Conservation (phyloP, 208 protist genomes). For the Leptomonas seymouri region DNA sequence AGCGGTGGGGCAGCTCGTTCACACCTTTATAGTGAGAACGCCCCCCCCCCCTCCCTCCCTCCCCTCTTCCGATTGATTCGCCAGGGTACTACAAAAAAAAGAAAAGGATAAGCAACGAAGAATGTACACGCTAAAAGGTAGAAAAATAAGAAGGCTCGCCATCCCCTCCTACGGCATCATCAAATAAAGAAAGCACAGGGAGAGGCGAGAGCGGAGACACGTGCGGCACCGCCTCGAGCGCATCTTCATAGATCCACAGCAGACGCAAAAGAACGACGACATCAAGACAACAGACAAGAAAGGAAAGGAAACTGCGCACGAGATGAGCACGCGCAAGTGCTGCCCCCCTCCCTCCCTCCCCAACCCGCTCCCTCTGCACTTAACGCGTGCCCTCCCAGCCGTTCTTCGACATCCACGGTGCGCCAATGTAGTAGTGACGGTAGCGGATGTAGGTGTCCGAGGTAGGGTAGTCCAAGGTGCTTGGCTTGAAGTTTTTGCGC, state of each 20-base stretch:
- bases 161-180: too few relatives aligned
- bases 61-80: not conserved
- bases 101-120: not conserved
- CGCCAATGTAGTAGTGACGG: conserved; percentile 78
- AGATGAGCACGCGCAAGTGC: too few relatives aligned
- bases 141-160: too few relatives aligned
- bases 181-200: too few relatives aligned
- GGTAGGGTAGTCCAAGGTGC: conserved; percentile 85
- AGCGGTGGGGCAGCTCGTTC: too few relatives aligned
- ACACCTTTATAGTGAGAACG: not conserved
- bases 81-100: conserved; percentile 5
- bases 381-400: conserved; percentile 76
- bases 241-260: too few relatives aligned
- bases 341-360: too few relatives aligned
- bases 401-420: conserved; percentile 75
- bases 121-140: not conserved
- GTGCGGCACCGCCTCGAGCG: too few relatives aligned
- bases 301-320: not conserved
- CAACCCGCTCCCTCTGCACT: too few relatives aligned
- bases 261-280: too few relatives aligned
- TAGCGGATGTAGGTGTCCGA: conserved; percentile 88
- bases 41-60: too few relatives aligned
- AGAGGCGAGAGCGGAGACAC: too few relatives aligned
- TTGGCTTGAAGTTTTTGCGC: conserved; percentile 85
- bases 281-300: not conserved